A percentile compares a stretch with the other conserved stretches of the same genome.
These are phyloP conservation scores for Geotrichum siamense DNA, from an alignment of 1,139 yeast species.

Conservation along the genomic window DNA sequence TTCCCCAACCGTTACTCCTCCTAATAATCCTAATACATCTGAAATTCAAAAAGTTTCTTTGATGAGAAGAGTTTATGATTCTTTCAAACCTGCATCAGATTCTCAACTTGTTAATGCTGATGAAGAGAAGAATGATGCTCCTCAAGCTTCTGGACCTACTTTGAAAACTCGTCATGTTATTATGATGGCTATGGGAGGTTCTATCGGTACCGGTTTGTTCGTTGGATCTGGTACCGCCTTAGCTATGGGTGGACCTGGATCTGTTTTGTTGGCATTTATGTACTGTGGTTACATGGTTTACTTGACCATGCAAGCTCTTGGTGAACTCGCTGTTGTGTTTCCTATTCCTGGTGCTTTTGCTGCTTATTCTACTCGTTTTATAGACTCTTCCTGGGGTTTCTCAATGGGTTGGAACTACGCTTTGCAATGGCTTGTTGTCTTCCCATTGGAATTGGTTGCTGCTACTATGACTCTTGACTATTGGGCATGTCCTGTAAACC, in stretches of 20 bases:
- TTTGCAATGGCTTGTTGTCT: conserved; percentile 65
- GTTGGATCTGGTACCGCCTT: conserved; percentile 60
- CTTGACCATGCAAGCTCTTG: conserved; percentile 51
- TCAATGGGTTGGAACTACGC: conserved; percentile 81
- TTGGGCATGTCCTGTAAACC: conserved; percentile 52
- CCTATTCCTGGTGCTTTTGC: conserved; percentile 60
- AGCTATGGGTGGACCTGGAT: conserved; percentile 58
- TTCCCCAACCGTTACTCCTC: no score
- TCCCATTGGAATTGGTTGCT: conserved; percentile 71
- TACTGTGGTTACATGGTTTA: conserved; percentile 41
- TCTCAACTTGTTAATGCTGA: conserved; percentile 56
- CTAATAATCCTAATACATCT: no score
- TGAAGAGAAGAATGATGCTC: conserved; percentile 62
- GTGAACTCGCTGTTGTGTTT: conserved; percentile 54
- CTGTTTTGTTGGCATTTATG: conserved; percentile 49
- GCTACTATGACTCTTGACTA: conserved; percentile 62
- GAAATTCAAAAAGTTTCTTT: no score
- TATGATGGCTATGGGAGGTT: conserved; percentile 85
- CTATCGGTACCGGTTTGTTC: conserved; percentile 71
- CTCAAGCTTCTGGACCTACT: conserved; percentile 63
- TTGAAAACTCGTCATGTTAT: conserved; percentile 63
- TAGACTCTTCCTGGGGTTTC: conserved; percentile 64
- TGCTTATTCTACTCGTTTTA: conserved; percentile 47
- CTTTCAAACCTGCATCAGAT: conserved; percentile 45
- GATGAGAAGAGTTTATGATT: no score